Conservation (phyloP, 805 yeast genomes). For the Ogataea naganishii region DNA sequence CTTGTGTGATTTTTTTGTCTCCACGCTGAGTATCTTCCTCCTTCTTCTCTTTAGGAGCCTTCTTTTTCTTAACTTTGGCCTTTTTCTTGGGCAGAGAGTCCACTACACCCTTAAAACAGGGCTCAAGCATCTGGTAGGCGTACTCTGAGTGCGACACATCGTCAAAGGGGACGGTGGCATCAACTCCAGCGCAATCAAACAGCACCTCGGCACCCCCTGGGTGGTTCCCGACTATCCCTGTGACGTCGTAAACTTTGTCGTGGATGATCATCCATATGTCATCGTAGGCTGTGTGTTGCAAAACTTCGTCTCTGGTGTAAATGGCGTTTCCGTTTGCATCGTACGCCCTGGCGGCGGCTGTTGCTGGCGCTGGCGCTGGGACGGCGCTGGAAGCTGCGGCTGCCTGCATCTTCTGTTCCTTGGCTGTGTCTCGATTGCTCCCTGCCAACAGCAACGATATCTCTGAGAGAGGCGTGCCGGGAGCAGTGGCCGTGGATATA, state of each 20-base stretch:
- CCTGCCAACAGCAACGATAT: too few relatives aligned
- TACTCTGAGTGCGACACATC: conserved; percentile 72
- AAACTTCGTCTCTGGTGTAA: conserved; percentile 35
- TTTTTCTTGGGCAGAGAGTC: conserved; percentile 53
- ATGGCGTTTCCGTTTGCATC: too few relatives aligned
- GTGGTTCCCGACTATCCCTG: conserved; percentile 48
- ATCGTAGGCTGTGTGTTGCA: conserved; percentile 34
- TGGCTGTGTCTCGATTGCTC: too few relatives aligned
- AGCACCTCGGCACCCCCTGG: conserved; percentile 86
- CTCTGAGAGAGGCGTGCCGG: too few relatives aligned
- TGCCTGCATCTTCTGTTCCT: too few relatives aligned
- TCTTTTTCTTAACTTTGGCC: conserved; percentile 30
- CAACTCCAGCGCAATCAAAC: conserved; percentile 71
- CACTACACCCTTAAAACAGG: conserved; percentile 66
- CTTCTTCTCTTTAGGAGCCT: conserved; percentile 4
- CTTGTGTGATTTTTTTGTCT: not conserved
- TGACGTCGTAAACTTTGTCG: conserved; percentile 60
- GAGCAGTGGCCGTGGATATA: too few relatives aligned
- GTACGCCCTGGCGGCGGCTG: too few relatives aligned
- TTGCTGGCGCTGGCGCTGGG: too few relatives aligned
- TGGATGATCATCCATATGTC: conserved; percentile 69
- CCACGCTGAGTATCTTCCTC: conserved; percentile 1
- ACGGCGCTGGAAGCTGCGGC: too few relatives aligned
- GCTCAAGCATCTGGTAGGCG: conserved; percentile 82
- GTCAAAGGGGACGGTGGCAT: conserved; percentile 60